Conservation (phyloP, 108 stramenopile genomes). For the Nitzschia sp. region DNA sequence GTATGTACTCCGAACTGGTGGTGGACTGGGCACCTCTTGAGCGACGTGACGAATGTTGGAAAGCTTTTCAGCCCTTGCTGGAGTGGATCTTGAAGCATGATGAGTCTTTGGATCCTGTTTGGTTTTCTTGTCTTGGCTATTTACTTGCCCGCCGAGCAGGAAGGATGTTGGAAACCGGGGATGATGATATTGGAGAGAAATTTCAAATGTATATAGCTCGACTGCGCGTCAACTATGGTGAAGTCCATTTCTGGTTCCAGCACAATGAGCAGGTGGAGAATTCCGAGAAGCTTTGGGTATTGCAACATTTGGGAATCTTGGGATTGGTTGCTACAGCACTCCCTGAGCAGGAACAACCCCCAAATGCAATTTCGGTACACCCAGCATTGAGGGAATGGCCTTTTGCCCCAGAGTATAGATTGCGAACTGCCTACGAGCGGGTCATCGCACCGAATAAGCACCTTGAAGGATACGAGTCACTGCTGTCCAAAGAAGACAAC, state of each 20-base stretch:
- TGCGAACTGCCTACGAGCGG: conserved; percentile 1
- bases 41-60: conserved; percentile 10
- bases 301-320: conserved; percentile 4
- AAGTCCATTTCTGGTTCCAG: background rate
- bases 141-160: conserved; percentile 12
- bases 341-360: too few species aligned
- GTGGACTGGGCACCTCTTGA: conserved; percentile 14
- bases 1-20: conserved; percentile 9
- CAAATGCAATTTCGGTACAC: background rate
- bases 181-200: background rate
- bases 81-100: background rate
- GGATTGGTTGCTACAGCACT: background rate
- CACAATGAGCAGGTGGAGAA: background rate
- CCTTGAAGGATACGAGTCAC: too few species aligned
- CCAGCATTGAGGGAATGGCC: conserved; percentile 6
- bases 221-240: conserved; percentile 2
- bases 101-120: background rate
- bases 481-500: too few species aligned
- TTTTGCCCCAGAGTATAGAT: background rate
- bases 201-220: conserved; percentile 4
- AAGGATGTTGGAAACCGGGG: background rate
- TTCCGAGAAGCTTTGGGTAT: background rate
- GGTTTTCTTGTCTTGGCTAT: conserved; percentile 6
- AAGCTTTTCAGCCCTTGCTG: conserved; percentile 15
- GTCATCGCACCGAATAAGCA: background rate